phyloP scores from a whole-genome alignment of 2,329 filamentous ascomycete genomes.

The Westerdykella ornata region DNA sequence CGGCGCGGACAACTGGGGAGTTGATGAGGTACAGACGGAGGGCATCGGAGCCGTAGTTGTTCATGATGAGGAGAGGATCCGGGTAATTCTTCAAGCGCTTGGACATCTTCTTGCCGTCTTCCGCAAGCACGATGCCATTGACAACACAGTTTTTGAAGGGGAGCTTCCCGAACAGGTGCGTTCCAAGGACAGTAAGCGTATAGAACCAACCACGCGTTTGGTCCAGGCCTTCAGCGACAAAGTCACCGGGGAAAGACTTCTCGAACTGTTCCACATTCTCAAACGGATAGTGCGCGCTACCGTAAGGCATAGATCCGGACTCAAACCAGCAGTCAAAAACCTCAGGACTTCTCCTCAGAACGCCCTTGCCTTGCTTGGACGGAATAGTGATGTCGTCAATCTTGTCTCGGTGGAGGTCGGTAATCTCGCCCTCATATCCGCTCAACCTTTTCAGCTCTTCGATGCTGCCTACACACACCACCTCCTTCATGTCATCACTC shows the following conservation, averaged over 20 bases:
- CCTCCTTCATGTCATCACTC: constrained; percentile 80
- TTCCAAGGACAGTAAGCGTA: constrained; percentile 80
- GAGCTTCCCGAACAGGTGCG: constrained; percentile 74
- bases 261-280: constrained; percentile 78
- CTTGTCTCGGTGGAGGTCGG: constrained; percentile 85
- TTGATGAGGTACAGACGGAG: constrained; percentile 95
- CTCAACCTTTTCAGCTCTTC: constrained; percentile 78
- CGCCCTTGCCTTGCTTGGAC: constrained; percentile 77
- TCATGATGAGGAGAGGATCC: constrained; percentile 74
- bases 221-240: constrained; percentile 88
- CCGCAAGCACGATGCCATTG: constrained; percentile 87
- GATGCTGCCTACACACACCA: constrained; percentile 78
- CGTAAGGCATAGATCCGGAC: constrained; percentile 92
- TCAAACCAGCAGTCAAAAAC: constrained; percentile 98
- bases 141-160: constrained; percentile 97
- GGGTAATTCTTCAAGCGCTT: constrained; percentile 96
- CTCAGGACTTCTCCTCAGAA: constrained; percentile 72
- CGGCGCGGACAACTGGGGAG: constrained; percentile 86
- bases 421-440: constrained; percentile 75
- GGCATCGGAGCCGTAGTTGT: constrained; percentile 85
- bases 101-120: constrained; percentile 98
- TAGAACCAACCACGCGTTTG: constrained; percentile 98
- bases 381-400: constrained; percentile 93
- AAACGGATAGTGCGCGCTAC: constrained; percentile 85
- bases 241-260: constrained; percentile 79